Evolutionary conservation across 1,284 basidiomycete genomes (phyloP), one percentile per base, ranked within the genome.

Genomic region (Athelia sp.): DNA sequence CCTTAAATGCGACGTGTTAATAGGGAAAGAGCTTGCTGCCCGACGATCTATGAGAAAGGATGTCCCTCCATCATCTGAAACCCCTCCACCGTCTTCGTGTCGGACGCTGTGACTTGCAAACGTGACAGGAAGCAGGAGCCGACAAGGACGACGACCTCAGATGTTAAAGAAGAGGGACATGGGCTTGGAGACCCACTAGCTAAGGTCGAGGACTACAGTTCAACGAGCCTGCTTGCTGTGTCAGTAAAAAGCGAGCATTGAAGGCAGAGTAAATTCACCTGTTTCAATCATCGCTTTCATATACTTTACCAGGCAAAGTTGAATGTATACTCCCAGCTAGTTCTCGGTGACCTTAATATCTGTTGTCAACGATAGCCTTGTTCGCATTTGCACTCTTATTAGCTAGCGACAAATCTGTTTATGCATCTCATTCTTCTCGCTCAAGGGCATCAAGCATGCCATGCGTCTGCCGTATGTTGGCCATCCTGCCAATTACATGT

Each of bases 221-320:
- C n/a, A n/a, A n/a, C n/a, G 94, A 96, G 15, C 93, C 91, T 90
- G n/a, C n/a, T 10, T 36, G 34, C 49, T 18, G 3, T 22, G 3
- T 17, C 31, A 19, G 53, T 14, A 3, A 24, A n/a, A 34, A 19
- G 6, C 29, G 44, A 38, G 26, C 29, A 11, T 15, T 21, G 10
- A 22, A 43, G 45, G 24, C 36, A 29, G n/a, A 43, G 22, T 24
- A 42, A n/a, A 46, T 65, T 49, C 54, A 87, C 90, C 92, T 46
- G 94, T 94, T 68, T 98, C 94, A 57, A 98, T 95, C 63, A 93
- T 91, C 6, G 94, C 91, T 68, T 93, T 91, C 32, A 93, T 86
- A 63, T 96, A 97, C 65, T 91, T 93, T 23, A 83, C 83, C 82
- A 91, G 92, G 65, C 93, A 98, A 49, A 91, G 75, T 26, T 91